Evolutionary conservation across 257 asterid genomes (phyloP), one percentile per base, ranked within the genome.

Genomic region (Salvia splendens): DNA sequence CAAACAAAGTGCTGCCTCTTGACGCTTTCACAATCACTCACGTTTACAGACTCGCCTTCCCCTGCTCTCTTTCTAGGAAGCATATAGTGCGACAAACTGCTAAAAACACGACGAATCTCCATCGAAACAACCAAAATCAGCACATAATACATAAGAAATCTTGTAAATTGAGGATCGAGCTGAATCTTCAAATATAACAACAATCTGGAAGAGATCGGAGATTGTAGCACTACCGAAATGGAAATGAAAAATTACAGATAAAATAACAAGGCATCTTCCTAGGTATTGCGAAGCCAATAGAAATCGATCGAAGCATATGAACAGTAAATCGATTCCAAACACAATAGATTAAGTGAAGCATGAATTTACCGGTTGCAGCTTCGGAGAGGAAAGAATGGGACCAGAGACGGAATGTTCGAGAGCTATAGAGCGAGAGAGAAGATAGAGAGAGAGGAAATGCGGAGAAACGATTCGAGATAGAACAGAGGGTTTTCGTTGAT

Each of bases 1-100:
- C 76, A 68, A 58, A 82, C 74, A 74, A 75, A 70, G 59, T 81
- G 81, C 71, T 52, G 80, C 92, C 80, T 90, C 89, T 90, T 85
- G 41, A 72, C 54, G 74, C 70, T 82, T 56, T 74, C 83, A 9
- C 73, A 78, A 76, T 76, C 88, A 66, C 83, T 82, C 64, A 72
- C 77, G 77, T 79, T 82, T 78, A 83, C 95, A 78, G 81, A 92
- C 91, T 83, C 91, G 61, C 89, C 97, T 88, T 87, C 96, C 82
- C 78, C 90, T 71, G 86, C 77, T 88, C 96, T 90, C 95, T 93
- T 90, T 73, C 88, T 84, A 80, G 96, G 95, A 90, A 90, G 97
- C 99, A 90, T 92, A 87, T 78, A 90, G 97, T 80, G 89, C 78
- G 84, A 70, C 75, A 85, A 88, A 68, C 96, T 78, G 91, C 91